Evolutionary conservation across 305 asterid species (phyloP).

Genomic region (Fraxinus greggii): DNA sequence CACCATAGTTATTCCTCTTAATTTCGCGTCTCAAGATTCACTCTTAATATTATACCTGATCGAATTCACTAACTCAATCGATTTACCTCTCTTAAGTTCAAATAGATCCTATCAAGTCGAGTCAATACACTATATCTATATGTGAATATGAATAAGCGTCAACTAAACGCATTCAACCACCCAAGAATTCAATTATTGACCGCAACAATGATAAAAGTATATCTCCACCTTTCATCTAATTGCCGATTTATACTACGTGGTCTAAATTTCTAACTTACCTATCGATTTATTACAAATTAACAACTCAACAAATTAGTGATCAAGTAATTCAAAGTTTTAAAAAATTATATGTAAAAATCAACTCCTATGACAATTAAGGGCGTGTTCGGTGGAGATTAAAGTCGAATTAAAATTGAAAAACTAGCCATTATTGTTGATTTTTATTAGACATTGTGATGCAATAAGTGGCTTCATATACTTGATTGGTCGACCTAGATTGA

Average conservation of each 20-base stretch:
- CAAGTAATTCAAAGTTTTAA: neutral
- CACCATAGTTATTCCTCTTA: neutral
- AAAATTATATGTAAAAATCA: neutral
- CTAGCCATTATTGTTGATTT: too few relatives aligned
- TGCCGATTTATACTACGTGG: neutral
- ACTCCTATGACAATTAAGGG: neutral
- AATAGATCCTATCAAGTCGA: neutral
- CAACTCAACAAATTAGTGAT: neutral
- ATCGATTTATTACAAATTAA: neutral
- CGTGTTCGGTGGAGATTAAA: too few relatives aligned
- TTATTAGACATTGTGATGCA: too few relatives aligned
- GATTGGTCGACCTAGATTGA: too few relatives aligned
- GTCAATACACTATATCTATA: neutral
- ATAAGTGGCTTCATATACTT: too few relatives aligned
- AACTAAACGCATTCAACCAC: neutral
- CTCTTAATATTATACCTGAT: neutral
- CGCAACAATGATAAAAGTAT: neutral
- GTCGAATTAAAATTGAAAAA: too few relatives aligned
- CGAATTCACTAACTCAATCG: neutral
- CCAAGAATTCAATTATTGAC: neutral
- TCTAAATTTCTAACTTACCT: neutral
- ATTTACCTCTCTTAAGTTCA: neutral
- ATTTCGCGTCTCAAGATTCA: too few relatives aligned
- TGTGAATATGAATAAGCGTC: neutral
- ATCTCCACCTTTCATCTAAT: neutral